Conservation (phyloP, 1,284 basidiomycete species). For the Phellopilus nigrolimitatus region DNA sequence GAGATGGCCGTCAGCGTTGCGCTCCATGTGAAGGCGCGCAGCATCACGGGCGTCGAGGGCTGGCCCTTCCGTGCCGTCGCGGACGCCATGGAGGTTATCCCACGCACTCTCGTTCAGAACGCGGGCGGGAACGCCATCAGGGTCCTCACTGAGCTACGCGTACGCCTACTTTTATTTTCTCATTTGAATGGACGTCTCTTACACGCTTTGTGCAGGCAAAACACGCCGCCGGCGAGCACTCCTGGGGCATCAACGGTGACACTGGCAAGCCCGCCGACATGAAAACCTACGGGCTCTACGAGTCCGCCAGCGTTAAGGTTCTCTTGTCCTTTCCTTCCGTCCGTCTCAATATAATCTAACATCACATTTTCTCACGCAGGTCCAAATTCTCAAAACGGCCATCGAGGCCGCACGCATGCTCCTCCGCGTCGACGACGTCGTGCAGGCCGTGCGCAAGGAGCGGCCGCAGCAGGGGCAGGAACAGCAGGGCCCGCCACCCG, state of each 20-base stretch:
- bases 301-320: conserved; percentile 93
- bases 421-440: conserved; percentile 92
- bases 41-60: conserved; percentile 79
- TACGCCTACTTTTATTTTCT: conserved; percentile 31
- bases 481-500: conserved; percentile 44
- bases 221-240: conserved; percentile 87
- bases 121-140: conserved; percentile 93
- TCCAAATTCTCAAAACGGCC: conserved; percentile 96
- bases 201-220: conserved; percentile 64
- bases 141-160: conserved; percentile 85
- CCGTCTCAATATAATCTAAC: neutral
- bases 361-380: conserved; percentile 41
- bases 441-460: conserved; percentile 77
- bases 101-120: conserved; percentile 93
- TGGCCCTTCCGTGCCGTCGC: conserved; percentile 91
- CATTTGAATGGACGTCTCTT: neutral
- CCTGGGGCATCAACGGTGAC: conserved; percentile 93
- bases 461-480: conserved; percentile 46
- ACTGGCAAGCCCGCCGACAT: conserved; percentile 95
- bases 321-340: conserved; percentile 11
- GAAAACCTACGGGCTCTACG: conserved; percentile 91
- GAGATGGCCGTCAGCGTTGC: conserved; percentile 97
- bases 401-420: conserved; percentile 93
- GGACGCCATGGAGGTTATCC: conserved; percentile 97
- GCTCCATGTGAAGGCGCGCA: conserved; percentile 79